These are phyloP conservation scores for Colletotrichum sp. DNA, from an alignment of 2,329 filamentous ascomycete species.

Conservation along the genomic window DNA sequence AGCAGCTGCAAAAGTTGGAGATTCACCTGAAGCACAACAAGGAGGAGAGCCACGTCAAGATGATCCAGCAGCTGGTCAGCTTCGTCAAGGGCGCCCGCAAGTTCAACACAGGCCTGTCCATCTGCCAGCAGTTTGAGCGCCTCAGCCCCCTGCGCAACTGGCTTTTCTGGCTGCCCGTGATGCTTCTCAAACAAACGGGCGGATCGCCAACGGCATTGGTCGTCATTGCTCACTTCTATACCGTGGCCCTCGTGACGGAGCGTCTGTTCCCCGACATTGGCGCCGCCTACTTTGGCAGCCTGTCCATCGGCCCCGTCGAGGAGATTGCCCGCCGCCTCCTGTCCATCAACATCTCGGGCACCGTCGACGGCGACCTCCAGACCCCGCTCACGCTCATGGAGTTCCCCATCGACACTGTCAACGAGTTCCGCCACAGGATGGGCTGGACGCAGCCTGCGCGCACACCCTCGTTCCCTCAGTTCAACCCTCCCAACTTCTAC, in stretches of 20 bases:
- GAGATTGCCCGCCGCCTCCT: constrained; percentile 81
- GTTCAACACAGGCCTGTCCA: constrained; percentile 71
- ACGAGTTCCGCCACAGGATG: constrained; percentile 72
- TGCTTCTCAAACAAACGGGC: constrained; percentile 78
- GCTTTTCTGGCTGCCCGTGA: constrained; percentile 95
- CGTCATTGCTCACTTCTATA: constrained; percentile 91
- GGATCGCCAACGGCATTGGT: constrained; percentile 80
- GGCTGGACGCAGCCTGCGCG: constrained; percentile 67
- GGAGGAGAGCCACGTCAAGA: constrained; percentile 64
- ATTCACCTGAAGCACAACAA: constrained; percentile 70
- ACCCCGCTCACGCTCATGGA: constrained; percentile 73
- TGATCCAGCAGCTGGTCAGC: constrained; percentile 71
- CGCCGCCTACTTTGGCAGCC: constrained; percentile 82
- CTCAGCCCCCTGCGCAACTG: constrained; percentile 88
- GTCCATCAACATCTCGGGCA: constrained; percentile 67
- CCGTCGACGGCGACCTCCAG: constrained; percentile 61
- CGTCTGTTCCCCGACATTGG: constrained; percentile 92
- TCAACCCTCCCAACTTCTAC: constrained; percentile 61
- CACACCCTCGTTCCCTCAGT: constrained; percentile 66
- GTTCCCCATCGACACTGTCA: constrained; percentile 72
- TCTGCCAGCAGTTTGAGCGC: constrained; percentile 87
- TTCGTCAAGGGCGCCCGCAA: constrained; percentile 77
- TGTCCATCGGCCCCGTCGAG: constrained; percentile 82
- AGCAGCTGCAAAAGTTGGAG: constrained; percentile 72
- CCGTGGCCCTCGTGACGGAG: constrained; percentile 84